Base-by-base conservation (phyloP, 2,329 filamentous ascomycete species). In the Talaromyces sp. region DNA sequence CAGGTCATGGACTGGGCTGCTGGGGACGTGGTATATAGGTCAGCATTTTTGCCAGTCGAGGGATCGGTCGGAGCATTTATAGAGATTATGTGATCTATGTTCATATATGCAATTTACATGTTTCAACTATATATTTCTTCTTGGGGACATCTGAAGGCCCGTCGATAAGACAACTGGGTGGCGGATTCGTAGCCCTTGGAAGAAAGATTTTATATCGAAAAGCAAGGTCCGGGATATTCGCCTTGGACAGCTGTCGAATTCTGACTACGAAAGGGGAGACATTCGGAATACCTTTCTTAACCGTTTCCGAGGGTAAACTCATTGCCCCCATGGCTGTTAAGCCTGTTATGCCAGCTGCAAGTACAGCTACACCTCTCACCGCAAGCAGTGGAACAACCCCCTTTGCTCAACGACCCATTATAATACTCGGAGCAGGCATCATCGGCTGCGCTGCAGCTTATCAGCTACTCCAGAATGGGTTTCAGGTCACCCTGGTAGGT, bases 391-490 rank as follows among this genome's bases (percentile, higher is more conserved):
- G 17, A 33, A 31, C 56, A 35, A 78, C 74, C 5, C 51, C 71
- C 3, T 74, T 73, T 53, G 50, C 71, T 5, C 70, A 72, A 55
- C 68, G 70, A 8, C 69, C 70, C 5, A 61, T 74, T 35, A 58
- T 74, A 31, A 71, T 74, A 25, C 62, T 74, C 1, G 72, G 72
- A n/a, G 72, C 70, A 17, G 72, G 72, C 2, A 74, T 74, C 41
- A 74, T 74, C 28, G 72, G 72, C n/a, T 74, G 72, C 62, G 67
- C 72, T 3, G 61, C 71, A 2, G 72, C 72, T 6, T 65, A 67
- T 21, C 70, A 73, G 57, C 63, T 75, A 9, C 62, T 75, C 4
- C 63, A 65, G n/a, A 64, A 65, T 28, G 72, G 72, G 2, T 74
- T 74, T 39, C 61, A 65, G 5, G 72, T 74, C 5, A 63, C 66